phyloP scores from a whole-genome alignment of 768 basidiomycete species.

The Suillus plorans region DNA sequence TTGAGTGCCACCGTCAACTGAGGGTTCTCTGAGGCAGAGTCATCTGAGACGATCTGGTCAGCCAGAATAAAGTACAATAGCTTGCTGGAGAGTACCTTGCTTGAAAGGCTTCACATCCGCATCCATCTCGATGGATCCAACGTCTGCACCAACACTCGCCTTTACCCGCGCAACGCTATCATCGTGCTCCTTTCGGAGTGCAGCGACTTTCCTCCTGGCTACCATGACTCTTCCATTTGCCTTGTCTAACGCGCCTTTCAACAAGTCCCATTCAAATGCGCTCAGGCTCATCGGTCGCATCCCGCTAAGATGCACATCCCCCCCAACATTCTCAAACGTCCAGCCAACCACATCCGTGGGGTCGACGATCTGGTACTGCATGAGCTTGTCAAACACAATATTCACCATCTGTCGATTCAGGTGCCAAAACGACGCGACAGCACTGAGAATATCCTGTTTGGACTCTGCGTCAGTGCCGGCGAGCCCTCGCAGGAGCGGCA shows the following conservation, averaged over 20 bases:
- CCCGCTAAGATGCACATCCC: slow-evolving; percentile 38
- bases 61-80: not conserved
- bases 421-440: slow-evolving; percentile 80
- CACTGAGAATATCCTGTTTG: slow-evolving; percentile 68
- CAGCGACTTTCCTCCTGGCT: slow-evolving; percentile 70
- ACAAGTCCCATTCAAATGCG: slow-evolving; percentile 81
- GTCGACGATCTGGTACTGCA: slow-evolving; percentile 98
- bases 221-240: slow-evolving; percentile 85
- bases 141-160: slow-evolving; percentile 55
- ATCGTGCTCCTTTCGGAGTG: slow-evolving; percentile 85
- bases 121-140: slow-evolving; percentile 62
- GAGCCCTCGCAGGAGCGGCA: slow-evolving; percentile 68
- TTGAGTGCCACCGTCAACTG: slow-evolving; percentile 71
- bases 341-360: slow-evolving; percentile 87
- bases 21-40: slow-evolving; percentile 57
- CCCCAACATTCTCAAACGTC: slow-evolving; percentile 66
- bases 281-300: slow-evolving; percentile 40
- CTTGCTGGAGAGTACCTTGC: slow-evolving; percentile 24
- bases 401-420: slow-evolving; percentile 81
- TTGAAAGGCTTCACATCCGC: slow-evolving; percentile 66
- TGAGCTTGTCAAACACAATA: slow-evolving; percentile 95
- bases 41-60: slow-evolving; percentile 33
- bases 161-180: slow-evolving; percentile 76
- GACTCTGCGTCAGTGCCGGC: slow-evolving; percentile 55
- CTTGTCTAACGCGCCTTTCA: slow-evolving; percentile 84